Conservation (phyloP, 441 rosid genomes). For the Populus hybrid region DNA sequence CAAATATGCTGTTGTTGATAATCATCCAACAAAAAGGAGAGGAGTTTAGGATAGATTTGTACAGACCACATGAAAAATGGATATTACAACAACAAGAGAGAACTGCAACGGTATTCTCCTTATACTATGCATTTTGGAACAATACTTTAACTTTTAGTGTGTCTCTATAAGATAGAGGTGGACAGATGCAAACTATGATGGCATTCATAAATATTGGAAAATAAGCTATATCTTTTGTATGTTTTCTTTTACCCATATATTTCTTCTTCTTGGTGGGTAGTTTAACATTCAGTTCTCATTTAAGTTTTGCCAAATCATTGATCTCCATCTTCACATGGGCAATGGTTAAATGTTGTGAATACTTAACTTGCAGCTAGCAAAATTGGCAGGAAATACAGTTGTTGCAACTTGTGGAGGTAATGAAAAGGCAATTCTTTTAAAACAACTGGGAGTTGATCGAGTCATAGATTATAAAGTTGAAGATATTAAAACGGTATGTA, state of each 20-base stretch:
- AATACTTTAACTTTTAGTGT: background rate
- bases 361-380: conserved; percentile 69
- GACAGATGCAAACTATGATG: no score
- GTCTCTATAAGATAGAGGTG: background rate
- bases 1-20: background rate
- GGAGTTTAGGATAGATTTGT: background rate
- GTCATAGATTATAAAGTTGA: conserved; percentile 87
- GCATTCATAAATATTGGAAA: background rate
- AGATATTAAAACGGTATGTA: conserved; percentile 71
- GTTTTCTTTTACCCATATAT: background rate
- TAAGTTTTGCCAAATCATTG: background rate
- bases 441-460: conserved; percentile 79
- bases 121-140: background rate
- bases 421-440: conserved; percentile 78
- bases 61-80: background rate
- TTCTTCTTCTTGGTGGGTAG: background rate
- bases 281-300: background rate
- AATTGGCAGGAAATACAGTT: conserved; percentile 79
- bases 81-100: background rate
- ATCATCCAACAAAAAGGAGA: background rate
- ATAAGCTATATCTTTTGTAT: background rate
- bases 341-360: conserved; percentile 11
- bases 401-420: conserved; percentile 95
- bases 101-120: background rate
- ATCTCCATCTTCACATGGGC: conserved; percentile 1